phyloP scores from a whole-genome alignment of 2,329 filamentous ascomycete species.

The Phaeosphaeriaceae sp. region DNA sequence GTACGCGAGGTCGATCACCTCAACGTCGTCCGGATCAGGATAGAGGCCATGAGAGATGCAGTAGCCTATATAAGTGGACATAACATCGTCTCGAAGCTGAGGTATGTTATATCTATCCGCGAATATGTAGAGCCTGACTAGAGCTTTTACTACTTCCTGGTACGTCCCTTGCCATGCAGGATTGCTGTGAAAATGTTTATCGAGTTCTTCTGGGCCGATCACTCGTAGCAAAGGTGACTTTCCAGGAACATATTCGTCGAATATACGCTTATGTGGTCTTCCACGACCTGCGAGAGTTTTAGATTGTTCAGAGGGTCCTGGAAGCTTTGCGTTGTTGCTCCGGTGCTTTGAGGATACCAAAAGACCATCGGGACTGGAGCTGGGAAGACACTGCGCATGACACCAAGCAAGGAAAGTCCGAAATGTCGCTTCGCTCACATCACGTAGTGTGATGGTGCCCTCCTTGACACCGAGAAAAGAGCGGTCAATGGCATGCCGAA shows the following conservation, averaged over 20 bases:
- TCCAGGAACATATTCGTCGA: constrained; percentile 7
- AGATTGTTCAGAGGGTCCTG: neutral
- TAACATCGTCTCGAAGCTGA: constrained; percentile 6
- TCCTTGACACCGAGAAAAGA: constrained; percentile 13
- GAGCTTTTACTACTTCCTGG: constrained; percentile 7
- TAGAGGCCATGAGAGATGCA: constrained; percentile 6
- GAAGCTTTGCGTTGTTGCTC: neutral
- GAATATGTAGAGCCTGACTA: constrained; percentile 6
- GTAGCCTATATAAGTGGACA: constrained; percentile 8
- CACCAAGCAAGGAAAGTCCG: constrained; percentile 8
- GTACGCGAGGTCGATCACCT: constrained; percentile 5
- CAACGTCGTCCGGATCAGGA: constrained; percentile 6
- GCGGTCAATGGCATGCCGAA: constrained; percentile 10
- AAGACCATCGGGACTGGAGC: neutral
- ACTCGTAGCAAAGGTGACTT: constrained; percentile 1
- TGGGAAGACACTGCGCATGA: constrained; percentile 5
- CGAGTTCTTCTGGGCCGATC: constrained; percentile 3
- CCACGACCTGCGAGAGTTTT: neutral
- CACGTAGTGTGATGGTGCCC: constrained; percentile 4
- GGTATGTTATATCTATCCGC: constrained; percentile 5
- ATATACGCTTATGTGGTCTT: constrained; percentile 3
- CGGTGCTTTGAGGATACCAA: neutral
- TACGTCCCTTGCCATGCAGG: constrained; percentile 7
- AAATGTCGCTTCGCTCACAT: constrained; percentile 6
- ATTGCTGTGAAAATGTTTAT: constrained; percentile 3